Evolutionary conservation across 179 eudicot species (phyloP).

Genomic region (Spergularia azorica): DNA sequence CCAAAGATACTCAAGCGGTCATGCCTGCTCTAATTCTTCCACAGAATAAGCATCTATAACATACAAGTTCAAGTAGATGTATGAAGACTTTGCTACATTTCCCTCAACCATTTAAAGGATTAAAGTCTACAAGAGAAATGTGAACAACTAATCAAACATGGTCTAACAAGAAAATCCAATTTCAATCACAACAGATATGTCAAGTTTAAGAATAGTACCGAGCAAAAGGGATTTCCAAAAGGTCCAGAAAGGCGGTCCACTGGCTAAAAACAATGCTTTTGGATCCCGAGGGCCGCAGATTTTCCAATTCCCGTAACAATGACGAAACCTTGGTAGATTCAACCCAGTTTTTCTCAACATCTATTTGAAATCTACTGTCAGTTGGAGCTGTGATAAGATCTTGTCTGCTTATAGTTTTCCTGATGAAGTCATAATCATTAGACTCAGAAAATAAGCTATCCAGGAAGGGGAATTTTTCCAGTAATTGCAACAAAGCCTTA

Average conservation of each 20-base stretch:
- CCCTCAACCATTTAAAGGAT: background rate
- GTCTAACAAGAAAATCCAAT: background rate
- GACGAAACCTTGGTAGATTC: conserved; percentile 90
- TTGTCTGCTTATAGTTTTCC: conserved; percentile 70
- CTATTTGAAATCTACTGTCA: conserved; percentile 80
- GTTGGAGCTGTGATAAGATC: conserved; percentile 97
- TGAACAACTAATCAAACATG: background rate
- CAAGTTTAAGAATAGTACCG: conserved; percentile 49
- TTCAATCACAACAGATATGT: background rate
- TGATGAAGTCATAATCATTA: conserved; percentile 29
- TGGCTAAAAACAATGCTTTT: conserved; percentile 96
- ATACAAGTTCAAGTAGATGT: background rate
- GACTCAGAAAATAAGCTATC: background rate
- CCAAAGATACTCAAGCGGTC: too few relatives aligned
- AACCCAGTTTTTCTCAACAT: conserved; percentile 89
- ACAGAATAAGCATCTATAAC: background rate
- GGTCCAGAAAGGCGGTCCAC: conserved; percentile 98
- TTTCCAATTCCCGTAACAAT: conserved; percentile 71
- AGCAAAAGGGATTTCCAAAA: conserved; percentile 83
- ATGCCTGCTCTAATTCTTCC: background rate
- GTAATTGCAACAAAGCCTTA: background rate
- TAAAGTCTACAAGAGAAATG: background rate
- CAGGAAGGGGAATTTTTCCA: background rate
- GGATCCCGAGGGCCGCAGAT: conserved; percentile 60
- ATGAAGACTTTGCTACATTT: background rate